Conservation (phyloP, 1,284 basidiomycete genomes). For the Rhizopogon parksii region DNA sequence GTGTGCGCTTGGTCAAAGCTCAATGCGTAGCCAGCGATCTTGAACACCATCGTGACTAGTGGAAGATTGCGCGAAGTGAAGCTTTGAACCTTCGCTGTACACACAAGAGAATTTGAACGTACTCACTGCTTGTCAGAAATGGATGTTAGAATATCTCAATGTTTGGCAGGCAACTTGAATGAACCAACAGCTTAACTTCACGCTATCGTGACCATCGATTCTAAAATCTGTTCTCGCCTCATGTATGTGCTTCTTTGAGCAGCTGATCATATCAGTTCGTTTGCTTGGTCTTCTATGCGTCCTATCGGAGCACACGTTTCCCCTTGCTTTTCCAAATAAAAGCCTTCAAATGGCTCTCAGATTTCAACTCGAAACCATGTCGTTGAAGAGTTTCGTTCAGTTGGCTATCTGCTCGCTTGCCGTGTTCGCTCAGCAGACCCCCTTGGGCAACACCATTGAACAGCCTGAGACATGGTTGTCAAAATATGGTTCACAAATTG, state of each 20-base stretch:
- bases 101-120: no score
- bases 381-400: background rate
- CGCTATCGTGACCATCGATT: background rate
- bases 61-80: no score
- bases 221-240: background rate
- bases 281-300: background rate
- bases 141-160: no score
- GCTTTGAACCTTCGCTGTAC: no score
- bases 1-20: no score
- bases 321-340: background rate
- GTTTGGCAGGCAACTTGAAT: no score
- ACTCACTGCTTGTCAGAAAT: no score
- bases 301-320: background rate
- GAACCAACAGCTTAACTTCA: no score
- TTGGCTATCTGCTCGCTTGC: background rate
- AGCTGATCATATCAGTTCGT: background rate
- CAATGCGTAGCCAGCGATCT: no score
- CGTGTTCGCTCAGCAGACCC: background rate
- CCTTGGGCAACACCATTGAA: constrained; percentile 8
- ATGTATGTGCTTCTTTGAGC: background rate
- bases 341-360: background rate
- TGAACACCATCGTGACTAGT: no score
- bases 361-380: background rate
- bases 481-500: constrained; percentile 67
- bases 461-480: constrained; percentile 43